phyloP scores from a whole-genome alignment of 1,284 basidiomycete species.

The Ustilago sp. region DNA sequence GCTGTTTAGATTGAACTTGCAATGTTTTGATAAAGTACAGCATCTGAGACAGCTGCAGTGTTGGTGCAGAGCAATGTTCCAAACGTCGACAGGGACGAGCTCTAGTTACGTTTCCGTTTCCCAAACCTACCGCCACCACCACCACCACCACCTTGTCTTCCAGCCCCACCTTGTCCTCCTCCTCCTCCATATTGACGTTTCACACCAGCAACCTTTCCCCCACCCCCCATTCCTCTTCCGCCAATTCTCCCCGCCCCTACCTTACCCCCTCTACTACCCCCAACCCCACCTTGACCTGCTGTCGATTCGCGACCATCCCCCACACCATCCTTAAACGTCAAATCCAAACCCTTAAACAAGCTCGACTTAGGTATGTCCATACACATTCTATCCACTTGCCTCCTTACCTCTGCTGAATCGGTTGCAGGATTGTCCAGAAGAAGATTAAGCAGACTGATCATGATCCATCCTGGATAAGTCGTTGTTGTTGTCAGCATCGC shows the following conservation, averaged over 20 bases:
- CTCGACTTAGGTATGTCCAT: slow-evolving; percentile 26
- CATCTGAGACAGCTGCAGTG: background rate
- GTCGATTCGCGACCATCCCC: slow-evolving; percentile 10
- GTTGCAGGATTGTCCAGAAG: background rate
- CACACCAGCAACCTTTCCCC: background rate
- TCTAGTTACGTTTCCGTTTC: slow-evolving; percentile 21
- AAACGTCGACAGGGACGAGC: background rate
- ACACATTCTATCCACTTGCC: slow-evolving; percentile 13
- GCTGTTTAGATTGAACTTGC: background rate
- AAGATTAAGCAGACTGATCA: slow-evolving; percentile 27
- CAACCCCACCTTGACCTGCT: background rate
- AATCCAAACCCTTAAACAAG: slow-evolving; percentile 25
- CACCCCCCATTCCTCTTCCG: no score
- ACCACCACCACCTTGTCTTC: background rate
- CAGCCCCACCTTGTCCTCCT: background rate
- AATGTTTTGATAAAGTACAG: no score
- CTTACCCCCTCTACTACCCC: background rate
- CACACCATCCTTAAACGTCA: slow-evolving; percentile 29
- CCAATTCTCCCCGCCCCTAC: no score
- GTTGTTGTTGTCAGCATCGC: slow-evolving; percentile 5
- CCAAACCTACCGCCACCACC: background rate
- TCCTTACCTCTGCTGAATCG: background rate
- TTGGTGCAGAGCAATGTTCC: background rate
- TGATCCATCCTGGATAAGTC: slow-evolving; percentile 19
- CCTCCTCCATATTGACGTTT: background rate